Evolutionary conservation across 1,139 yeast genomes (phyloP), one percentile per base, ranked within the genome.

Genomic region (Sugiyamaella novakii): DNA sequence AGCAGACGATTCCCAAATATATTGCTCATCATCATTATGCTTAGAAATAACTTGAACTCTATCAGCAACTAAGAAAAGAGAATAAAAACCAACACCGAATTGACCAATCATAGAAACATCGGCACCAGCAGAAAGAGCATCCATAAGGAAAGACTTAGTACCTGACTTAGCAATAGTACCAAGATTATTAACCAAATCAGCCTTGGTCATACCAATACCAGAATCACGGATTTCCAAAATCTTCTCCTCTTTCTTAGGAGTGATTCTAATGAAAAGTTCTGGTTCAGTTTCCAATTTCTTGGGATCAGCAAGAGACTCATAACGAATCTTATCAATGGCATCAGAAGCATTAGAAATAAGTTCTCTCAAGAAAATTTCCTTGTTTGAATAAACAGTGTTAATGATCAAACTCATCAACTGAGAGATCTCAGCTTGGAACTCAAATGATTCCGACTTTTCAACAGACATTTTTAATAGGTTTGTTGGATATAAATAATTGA

Each of bases 1-100:
- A 61, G 98, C 98, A 66, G 94, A 89, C 50, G 98, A 92, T 79
- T 94, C 98, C 99, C 99, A 94, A 67, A 92, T 78, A 83, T 94
- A 94, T 78, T 94, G 99, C 73, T 92, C 98, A 72, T 94, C 99
- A 68, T 94, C 98, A 71, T 94, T 94, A 81, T 91, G 86, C 81
- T 94, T 94, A 59, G 98, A 87, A 71, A 94, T 88, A 64, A 94
- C 98, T 78, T 92, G 97, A 59, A 94, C 98, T 67, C 84, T 89
- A 78, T 94, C 99, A 68, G 98, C 98, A 69, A 94, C 98, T 79
- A 94, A 84, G 87, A 94, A 94, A 64, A 92, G 81, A 52, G 99
- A 92, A 86, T 94, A 94, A 92, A 94, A 94, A 83, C 99, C 99
- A 66, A 94, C 98, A 88, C 99, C 99, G 79, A 94, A 94, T 78